Conservation (phyloP, 2,329 filamentous ascomycete genomes). For the Tothia fuscella region DNA sequence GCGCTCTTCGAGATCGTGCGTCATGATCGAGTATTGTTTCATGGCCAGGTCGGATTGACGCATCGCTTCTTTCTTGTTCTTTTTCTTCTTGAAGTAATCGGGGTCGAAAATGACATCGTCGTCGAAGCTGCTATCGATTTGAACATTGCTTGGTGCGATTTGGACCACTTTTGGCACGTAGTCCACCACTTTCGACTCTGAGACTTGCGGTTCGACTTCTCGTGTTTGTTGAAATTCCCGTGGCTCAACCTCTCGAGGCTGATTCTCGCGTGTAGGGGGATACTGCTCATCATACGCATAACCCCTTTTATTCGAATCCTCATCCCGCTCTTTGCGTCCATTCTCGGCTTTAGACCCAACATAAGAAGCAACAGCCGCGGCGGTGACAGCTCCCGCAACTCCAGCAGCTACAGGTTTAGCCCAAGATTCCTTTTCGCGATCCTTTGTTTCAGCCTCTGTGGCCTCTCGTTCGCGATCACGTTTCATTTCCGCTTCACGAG, state of each 20-base stretch:
- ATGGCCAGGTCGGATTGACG: constrained; percentile 9
- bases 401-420: constrained; percentile 26
- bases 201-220: background rate
- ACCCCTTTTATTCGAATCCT: no score
- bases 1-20: constrained; percentile 30
- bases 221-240: background rate
- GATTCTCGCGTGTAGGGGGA: no score
- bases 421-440: constrained; percentile 23
- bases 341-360: constrained; percentile 6
- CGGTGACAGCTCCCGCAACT: constrained; percentile 21
- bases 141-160: constrained; percentile 20
- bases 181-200: constrained; percentile 19
- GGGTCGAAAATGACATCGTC: constrained; percentile 36
- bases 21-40: constrained; percentile 27
- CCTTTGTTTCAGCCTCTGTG: constrained; percentile 23
- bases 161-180: constrained; percentile 11
- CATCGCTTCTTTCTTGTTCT: constrained; percentile 4
- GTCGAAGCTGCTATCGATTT: constrained; percentile 25
- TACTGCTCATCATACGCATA: no score
- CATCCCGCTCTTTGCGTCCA: constrained; percentile 9
- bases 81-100: constrained; percentile 29
- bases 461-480: constrained; percentile 15
- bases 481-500: constrained; percentile 12
- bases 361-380: constrained; percentile 19
- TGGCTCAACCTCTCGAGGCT: no score